A percentile compares a stretch with the other conserved stretches of the same genome.
Conservation (phyloP, 2,329 filamentous ascomycete species). For the Penicillium sp. region DNA sequence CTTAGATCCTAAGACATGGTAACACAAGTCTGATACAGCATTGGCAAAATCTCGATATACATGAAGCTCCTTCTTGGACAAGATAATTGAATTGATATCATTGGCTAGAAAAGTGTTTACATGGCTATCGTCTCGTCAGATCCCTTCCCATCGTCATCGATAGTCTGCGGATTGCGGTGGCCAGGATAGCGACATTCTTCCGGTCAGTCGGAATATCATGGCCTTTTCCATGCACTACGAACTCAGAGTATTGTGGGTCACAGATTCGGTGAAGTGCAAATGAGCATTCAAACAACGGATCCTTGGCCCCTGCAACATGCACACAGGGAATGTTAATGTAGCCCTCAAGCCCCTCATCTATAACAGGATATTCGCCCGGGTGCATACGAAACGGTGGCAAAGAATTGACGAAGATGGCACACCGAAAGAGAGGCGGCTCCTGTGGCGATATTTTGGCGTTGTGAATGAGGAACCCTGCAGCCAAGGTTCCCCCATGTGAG, state of each 20-base stretch:
- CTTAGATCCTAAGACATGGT: neutral
- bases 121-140: slow-evolving; percentile 11
- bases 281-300: slow-evolving; percentile 26
- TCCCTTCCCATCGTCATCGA: slow-evolving; percentile 8
- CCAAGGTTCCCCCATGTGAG: slow-evolving; percentile 35
- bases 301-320: slow-evolving; percentile 24
- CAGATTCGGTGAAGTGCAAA: slow-evolving; percentile 25
- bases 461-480: slow-evolving; percentile 29
- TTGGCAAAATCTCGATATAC: neutral
- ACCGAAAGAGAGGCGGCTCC: slow-evolving; percentile 26
- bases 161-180: slow-evolving; percentile 23
- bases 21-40: neutral
- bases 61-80: neutral
- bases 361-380: slow-evolving; percentile 17
- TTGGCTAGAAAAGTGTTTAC: neutral
- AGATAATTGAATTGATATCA: neutral
- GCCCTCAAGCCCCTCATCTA: slow-evolving; percentile 25
- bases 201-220: slow-evolving; percentile 28
- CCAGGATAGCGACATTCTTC: slow-evolving; percentile 25
- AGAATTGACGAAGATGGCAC: slow-evolving; percentile 35
- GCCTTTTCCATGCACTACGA: slow-evolving; percentile 26
- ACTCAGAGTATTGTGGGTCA: slow-evolving; percentile 17
- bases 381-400: slow-evolving; percentile 32
- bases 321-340: slow-evolving; percentile 28
- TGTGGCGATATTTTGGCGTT: slow-evolving; percentile 25